phyloP scores from a whole-genome alignment of 257 asterid genomes.

The Fraxinus excelsior region DNA sequence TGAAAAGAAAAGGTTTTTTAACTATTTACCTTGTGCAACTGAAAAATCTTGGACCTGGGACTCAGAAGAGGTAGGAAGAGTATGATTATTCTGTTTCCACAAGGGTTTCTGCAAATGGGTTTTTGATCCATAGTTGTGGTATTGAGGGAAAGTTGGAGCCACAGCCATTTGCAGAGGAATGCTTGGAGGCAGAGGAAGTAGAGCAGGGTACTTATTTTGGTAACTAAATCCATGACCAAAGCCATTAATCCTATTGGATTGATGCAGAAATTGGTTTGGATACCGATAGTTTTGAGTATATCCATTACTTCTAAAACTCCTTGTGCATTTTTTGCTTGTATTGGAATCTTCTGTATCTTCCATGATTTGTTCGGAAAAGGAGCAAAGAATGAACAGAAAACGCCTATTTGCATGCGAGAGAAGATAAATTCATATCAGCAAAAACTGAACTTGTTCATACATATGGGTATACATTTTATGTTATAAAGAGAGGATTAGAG shows the following conservation, averaged over 20 bases:
- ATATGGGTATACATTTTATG: neutral
- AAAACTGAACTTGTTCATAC: slow-evolving; percentile 40
- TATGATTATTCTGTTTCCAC: slow-evolving; percentile 33
- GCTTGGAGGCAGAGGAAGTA: slow-evolving; percentile 76
- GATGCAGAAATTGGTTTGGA: slow-evolving; percentile 50
- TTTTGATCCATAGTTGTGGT: slow-evolving; percentile 52
- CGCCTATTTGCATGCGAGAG: slow-evolving; percentile 66
- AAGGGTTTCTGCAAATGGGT: slow-evolving; percentile 52
- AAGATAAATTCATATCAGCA: slow-evolving; percentile 38
- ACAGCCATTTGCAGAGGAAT: slow-evolving; percentile 55
- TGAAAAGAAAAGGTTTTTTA: neutral
- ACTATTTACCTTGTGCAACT: slow-evolving; percentile 48
- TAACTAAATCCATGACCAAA: slow-evolving; percentile 46
- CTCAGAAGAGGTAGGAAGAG: slow-evolving; percentile 59
- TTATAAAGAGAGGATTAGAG: slow-evolving; percentile 24
- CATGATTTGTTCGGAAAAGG: slow-evolving; percentile 48
- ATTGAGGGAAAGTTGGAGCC: slow-evolving; percentile 49
- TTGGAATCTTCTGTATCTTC: slow-evolving; percentile 54
- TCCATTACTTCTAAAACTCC: slow-evolving; percentile 30
- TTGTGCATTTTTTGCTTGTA: slow-evolving; percentile 50
- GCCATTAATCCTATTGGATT: slow-evolving; percentile 46
- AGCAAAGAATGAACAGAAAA: slow-evolving; percentile 43
- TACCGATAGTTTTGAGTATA: slow-evolving; percentile 41
- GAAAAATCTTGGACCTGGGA: slow-evolving; percentile 49
- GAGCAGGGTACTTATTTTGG: slow-evolving; percentile 64